Base-by-base conservation (phyloP, 1,139 yeast species). In the Yamadazyma taylorii region DNA sequence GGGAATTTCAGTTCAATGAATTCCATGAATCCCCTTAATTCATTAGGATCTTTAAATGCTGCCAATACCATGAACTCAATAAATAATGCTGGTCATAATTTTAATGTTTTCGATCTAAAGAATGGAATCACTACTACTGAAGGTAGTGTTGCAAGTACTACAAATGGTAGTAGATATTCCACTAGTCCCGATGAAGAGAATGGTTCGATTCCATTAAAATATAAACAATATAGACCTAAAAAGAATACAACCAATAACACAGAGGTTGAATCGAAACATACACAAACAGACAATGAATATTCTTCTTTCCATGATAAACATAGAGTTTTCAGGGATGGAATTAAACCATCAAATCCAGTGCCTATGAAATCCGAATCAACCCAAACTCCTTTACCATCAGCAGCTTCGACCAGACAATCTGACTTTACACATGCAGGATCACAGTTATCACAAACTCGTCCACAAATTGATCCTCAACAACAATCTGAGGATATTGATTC, bases 271-370 rank as follows among this genome's bases (percentile, higher is more conserved):
- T 54, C 52, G 34, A 37, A 43, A 25, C 46, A 39, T 32, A 37
- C 43, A 11, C 23, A 33, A 14, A 24, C 30, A 16, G 33, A 29
- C 14, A 35, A 34, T 25, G 32, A 35, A 3, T 38, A 39, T 12
- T 28, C 40, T n/a, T 35, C 33, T 12, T 24, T 36, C n/a, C 39
- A 36, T 11, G 17, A 40, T 28, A 47, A 42, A 14, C 48, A 45
- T 32, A 35, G 43, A 24, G 43, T 45, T 16, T 56, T 46, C 39
- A 55, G 50, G 19, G 55, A 55, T 32, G 62, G 59, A 0, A 40
- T 56, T 17, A 47, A 43, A 13, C 61, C 63, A 0, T 28, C 52
- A n/a, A 52, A 48, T n/a, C 56, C 61, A 2, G 46, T 51, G 5
- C 59, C 56, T 3, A 17, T 35, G 21, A 26, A 32, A 13, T 33